Percentiles rank a stretch among this genome's conserved stretches.
These are phyloP conservation scores for Microthyrium microscopicum DNA, from an alignment of 2,329 filamentous ascomycete genomes.

Conservation along the genomic window DNA sequence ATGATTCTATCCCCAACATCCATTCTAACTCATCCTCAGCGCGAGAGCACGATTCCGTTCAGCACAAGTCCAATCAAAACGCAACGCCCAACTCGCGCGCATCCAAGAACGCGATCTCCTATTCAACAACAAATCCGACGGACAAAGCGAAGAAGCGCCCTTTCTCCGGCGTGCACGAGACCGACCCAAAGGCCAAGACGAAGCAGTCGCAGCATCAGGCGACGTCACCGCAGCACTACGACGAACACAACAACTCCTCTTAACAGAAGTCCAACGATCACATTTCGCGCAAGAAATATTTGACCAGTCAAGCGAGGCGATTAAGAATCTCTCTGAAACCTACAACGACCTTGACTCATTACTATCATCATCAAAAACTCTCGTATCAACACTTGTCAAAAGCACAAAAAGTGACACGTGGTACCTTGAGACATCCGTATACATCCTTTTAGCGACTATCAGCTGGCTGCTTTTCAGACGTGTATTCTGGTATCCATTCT, in stretches of 20 bases:
- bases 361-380: slow-evolving; percentile 53
- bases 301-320: slow-evolving; percentile 63
- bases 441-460: slow-evolving; percentile 60
- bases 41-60: slow-evolving; percentile 56
- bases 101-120: slow-evolving; percentile 61
- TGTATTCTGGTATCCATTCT: slow-evolving; percentile 72
- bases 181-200: slow-evolving; percentile 51
- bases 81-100: slow-evolving; percentile 55
- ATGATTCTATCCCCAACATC: slow-evolving; percentile 10
- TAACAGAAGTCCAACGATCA: slow-evolving; percentile 67
- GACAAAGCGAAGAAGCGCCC: slow-evolving; percentile 13
- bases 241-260: slow-evolving; percentile 74
- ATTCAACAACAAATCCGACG: slow-evolving; percentile 27
- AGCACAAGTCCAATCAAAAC: slow-evolving; percentile 65
- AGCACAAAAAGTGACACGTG: slow-evolving; percentile 95
- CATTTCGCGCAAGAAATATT: slow-evolving; percentile 83
- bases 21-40: slow-evolving; percentile 25
- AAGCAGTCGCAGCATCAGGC: slow-evolving; percentile 56
- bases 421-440: slow-evolving; percentile 86
- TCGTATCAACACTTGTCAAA: slow-evolving; percentile 63
- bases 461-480: slow-evolving; percentile 76
- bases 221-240: slow-evolving; percentile 75
- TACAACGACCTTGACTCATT: slow-evolving; percentile 68
- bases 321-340: slow-evolving; percentile 63
- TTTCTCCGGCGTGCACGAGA: slow-evolving; percentile 21